Conservation (phyloP, 768 basidiomycete species). For the Amanita molliuscula region DNA sequence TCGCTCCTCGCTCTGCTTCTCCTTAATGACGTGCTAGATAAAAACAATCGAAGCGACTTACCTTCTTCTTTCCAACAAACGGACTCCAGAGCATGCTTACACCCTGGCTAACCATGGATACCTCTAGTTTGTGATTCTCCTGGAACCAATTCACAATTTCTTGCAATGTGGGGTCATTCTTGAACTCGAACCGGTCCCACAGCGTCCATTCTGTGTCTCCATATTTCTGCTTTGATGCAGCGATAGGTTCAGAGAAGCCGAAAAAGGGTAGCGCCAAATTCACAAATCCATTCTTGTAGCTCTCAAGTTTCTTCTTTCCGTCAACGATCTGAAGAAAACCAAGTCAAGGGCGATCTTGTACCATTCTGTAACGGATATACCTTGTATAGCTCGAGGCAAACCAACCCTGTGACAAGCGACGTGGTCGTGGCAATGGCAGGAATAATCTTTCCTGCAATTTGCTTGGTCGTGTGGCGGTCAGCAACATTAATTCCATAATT, state of each 20-base stretch:
- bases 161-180: slow-evolving; percentile 78
- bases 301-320: slow-evolving; percentile 85
- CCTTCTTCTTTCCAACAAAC: slow-evolving; percentile 92
- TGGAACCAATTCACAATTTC: slow-evolving; percentile 83
- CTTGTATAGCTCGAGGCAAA: slow-evolving; percentile 97
- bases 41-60: slow-evolving; percentile 20
- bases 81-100: slow-evolving; percentile 98
- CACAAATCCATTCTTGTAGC: slow-evolving; percentile 98
- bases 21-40: neutral
- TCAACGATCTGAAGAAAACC: slow-evolving; percentile 68
- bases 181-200: slow-evolving; percentile 95
- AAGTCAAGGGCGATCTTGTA: neutral
- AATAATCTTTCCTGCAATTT: slow-evolving; percentile 98
- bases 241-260: slow-evolving; percentile 96
- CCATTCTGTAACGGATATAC: slow-evolving; percentile 23
- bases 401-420: slow-evolving; percentile 87
- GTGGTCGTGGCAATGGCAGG: slow-evolving; percentile 99
- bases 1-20: slow-evolving; percentile 68
- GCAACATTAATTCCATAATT: slow-evolving; percentile 88
- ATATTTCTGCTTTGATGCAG: slow-evolving; percentile 83
- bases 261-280: slow-evolving; percentile 98
- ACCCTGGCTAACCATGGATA: slow-evolving; percentile 94
- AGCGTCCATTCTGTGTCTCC: slow-evolving; percentile 88
- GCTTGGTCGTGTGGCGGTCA: slow-evolving; percentile 89
- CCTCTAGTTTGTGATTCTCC: slow-evolving; percentile 72